A percentile compares a stretch with the other conserved stretches of the same genome.
Evolutionary conservation across 176 grass and related monocot species (phyloP).

Genomic region (Avena eriantha): DNA sequence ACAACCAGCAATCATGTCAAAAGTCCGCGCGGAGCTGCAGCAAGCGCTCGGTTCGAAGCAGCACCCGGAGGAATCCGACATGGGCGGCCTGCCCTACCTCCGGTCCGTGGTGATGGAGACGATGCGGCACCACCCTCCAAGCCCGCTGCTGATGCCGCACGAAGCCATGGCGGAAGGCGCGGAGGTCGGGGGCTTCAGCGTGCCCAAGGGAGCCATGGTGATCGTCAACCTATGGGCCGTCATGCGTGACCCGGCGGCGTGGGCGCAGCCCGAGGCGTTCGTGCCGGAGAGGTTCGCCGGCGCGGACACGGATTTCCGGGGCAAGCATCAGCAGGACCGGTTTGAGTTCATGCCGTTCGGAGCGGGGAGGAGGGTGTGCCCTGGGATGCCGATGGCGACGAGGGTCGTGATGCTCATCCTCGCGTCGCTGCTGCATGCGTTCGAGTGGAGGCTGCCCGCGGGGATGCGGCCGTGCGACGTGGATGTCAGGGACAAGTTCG

Average conservation of each 20-base stretch:
- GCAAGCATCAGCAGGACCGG: neutral
- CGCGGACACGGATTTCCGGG: constrained; percentile 43
- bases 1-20: constrained; percentile 53
- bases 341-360: constrained; percentile 71
- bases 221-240: constrained; percentile 53
- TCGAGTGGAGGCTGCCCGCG: constrained; percentile 56
- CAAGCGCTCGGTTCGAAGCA: constrained; percentile 33
- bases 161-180: constrained; percentile 41
- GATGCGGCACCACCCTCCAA: constrained; percentile 62
- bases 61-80: constrained; percentile 34
- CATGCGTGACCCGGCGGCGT: constrained; percentile 52
- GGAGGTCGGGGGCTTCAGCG: constrained; percentile 47
- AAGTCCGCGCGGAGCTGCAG: constrained; percentile 50
- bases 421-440: constrained; percentile 47
- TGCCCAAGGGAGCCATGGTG: constrained; percentile 49
- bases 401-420: constrained; percentile 50
- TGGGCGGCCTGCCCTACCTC: constrained; percentile 49
- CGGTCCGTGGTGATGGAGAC: constrained; percentile 59
- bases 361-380: constrained; percentile 53
- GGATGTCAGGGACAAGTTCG: constrained; percentile 47
- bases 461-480: constrained; percentile 50
- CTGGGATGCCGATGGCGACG: constrained; percentile 53
- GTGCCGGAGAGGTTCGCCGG: constrained; percentile 55
- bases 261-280: constrained; percentile 50
- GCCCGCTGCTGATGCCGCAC: constrained; percentile 63